Base-by-base conservation (phyloP, 2,329 filamentous ascomycete species). In the Lithohypha guttulata region DNA sequence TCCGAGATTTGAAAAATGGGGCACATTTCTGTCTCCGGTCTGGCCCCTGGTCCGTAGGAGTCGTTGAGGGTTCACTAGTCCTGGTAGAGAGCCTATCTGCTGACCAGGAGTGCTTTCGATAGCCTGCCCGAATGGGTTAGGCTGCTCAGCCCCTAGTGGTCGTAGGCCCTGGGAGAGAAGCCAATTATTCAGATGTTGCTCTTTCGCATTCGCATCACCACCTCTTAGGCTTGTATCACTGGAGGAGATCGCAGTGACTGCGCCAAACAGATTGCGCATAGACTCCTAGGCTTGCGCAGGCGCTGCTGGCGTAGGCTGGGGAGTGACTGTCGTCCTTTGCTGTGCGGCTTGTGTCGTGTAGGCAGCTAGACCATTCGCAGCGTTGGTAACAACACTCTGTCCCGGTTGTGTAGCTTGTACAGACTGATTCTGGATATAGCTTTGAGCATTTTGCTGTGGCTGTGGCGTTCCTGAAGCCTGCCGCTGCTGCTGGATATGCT, bases 401-500 rank as follows among this genome's bases (percentile, higher is more conserved):
- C 9, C 33, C 3, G 33, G 11, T 17, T 10, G n/a, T 4, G 33
- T 7, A 7, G 33, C 4, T 14, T 25, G 33, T 14, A 15, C 20
- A 6, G 33, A 15, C n/a, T n/a, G n/a, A n/a, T n/a, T n/a, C n/a
- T n/a, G n/a, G n/a, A n/a, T n/a, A n/a, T n/a, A n/a, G n/a, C n/a
- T n/a, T 21, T 35, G 33, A 35, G 33, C n/a, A 15, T 25, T 11
- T 17, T 15, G 14, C 17, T n/a, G 15, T 2, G 37, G 37, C 17
- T 40, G 37, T 17, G 37, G 37, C 27, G 37, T 40, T 13, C 37
- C 37, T 5, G 37, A 40, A 21, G 37, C 28, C 27, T 34, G 37
- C 27, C 37, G 28, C 17, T 40, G 37, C 15, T 3, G 14, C 15
- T 40, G 37, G 7, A 18, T 13, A 10, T 39, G 35, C 18, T 39